Base-by-base conservation (phyloP, 2,329 filamentous ascomycete species). In the Trichoderma lentiforme region DNA sequence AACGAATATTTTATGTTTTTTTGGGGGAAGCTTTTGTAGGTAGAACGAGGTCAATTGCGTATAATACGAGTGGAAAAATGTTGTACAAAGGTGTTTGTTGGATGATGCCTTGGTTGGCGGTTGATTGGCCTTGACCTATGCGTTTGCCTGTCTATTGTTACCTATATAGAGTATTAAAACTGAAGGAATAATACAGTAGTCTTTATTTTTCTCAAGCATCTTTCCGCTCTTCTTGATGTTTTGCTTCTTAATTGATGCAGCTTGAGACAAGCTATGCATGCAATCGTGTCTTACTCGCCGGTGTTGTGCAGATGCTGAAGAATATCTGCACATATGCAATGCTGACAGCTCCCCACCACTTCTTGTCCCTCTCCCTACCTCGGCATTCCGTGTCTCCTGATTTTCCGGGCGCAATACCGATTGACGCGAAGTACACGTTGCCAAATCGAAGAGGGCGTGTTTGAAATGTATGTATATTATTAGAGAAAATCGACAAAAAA, bases 1-100 rank as follows among this genome's bases (percentile, higher is more conserved):
- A 56, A 65, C 47, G 70, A 71, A 60, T 60, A 51, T n/a, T 58
- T 67, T 43, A 58, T 67, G 51, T 67, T 30, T 67, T 43, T 57
- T 66, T n/a, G 0, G 15, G 34, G 18, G 53, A 4, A 26, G 8
- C 3, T 28, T 26, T 56, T 71, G 70, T 71, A 71, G 39, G 6
- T 71, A 66, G 62, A 32, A 53, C 32, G 47, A 71, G 47, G 47
- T 14, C 47, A 65, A 58, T 60, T 60, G 56, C 61, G 62, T 67
- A 68, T 71, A 67, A 67, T 71, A 58, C 15, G 47, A 56, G 39
- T 53, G 62, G 43, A 32, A 30, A 39, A 51, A 53, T 65, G 39
- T 51, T 65, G 43, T 34, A 65, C 4, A 39, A 53, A 21, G 30
- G 39, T n/a, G 39, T 21, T 21, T 47, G 43, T 70, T 34, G 68